Base-by-base conservation (phyloP, 2,329 filamentous ascomycete genomes). In the Septoria petroselini region DNA sequence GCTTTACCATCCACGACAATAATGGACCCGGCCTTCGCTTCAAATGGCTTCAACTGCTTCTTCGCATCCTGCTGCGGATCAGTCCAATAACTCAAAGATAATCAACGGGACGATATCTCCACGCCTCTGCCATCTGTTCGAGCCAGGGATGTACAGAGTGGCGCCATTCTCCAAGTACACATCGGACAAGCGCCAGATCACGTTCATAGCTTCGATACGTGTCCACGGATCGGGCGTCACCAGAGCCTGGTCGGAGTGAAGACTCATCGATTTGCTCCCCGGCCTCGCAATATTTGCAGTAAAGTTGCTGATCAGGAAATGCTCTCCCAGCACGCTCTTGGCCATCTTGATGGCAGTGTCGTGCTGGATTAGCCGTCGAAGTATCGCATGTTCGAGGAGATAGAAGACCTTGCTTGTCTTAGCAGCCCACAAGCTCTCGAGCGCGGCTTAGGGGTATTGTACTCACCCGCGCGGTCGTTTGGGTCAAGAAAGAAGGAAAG, bases 1-100 rank as follows among this genome's bases (percentile, higher is more conserved):
- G 50, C 46, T n/a, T 15, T 53, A n/a, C 50, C 46, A 29, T 53
- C 50, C 50, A 53, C 45, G 18, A 53, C 29, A 37, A 53, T 21
- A 18, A 53, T 50, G 6, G 40, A 45, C 8, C 50, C 50, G 23
- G 50, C 50, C 14, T 53, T 50, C 9, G 50, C 50, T 30, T 53
- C 40, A 29, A 53, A 53, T 25, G 50, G 50, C 17, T 17, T 17
- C 18, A 53, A 25, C 25, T 31, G 17, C 23, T 50, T 30, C 27
- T 39, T 38, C 1, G 50, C 50, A 38, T 52, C 23, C 17, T 30
- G 29, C n/a, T 42, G 42, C n/a, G n/a, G n/a, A n/a, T n/a, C n/a
- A n/a, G n/a, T n/a, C n/a, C n/a, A n/a, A n/a, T n/a, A n/a, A n/a
- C n/a, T n/a, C n/a, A n/a, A n/a, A n/a, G n/a, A n/a, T n/a, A n/a